Evolutionary conservation across 164 flowering plant species (phyloP).

Genomic region (Macadamia integrifolia): DNA sequence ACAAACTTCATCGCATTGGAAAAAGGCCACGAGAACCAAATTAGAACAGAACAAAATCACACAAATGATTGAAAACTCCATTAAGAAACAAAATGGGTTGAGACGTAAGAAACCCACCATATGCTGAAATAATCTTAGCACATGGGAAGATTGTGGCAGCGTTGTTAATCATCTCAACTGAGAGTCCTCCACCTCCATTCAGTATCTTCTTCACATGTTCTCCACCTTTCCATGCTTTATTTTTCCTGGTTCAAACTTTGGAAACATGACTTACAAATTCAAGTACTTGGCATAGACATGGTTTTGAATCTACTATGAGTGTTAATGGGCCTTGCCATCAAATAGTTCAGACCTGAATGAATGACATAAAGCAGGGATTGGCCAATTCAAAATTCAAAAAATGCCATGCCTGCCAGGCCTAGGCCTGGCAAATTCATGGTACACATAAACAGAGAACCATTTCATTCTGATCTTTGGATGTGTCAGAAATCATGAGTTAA

Average conservation of each 20-base stretch:
- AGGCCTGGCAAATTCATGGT: neutral
- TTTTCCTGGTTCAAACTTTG: slow-evolving; percentile 26
- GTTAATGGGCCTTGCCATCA: too few relatives aligned
- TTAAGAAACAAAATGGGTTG: neutral
- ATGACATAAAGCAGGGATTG: neutral
- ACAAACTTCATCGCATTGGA: too few relatives aligned
- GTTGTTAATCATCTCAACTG: slow-evolving; percentile 39
- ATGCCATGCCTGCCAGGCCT: too few relatives aligned
- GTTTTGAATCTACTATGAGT: too few relatives aligned
- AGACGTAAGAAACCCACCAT: slow-evolving; percentile 47
- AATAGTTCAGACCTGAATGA: neutral
- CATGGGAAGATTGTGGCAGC: slow-evolving; percentile 48
- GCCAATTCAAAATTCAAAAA: neutral
- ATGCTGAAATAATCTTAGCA: slow-evolving; percentile 78
- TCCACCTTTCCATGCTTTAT: slow-evolving; percentile 24
- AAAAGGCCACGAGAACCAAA: neutral
- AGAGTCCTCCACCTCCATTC: slow-evolving; percentile 86
- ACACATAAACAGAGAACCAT: too few relatives aligned
- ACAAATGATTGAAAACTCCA: neutral
- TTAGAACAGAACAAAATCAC: neutral
- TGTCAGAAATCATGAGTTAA: too few relatives aligned
- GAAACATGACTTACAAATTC: neutral
- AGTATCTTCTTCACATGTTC: slow-evolving; percentile 60
- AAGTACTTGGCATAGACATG: too few relatives aligned
- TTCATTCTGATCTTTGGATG: too few relatives aligned